Conservation (phyloP, 441 rosid species). For the Adansonia madagascariensis region DNA sequence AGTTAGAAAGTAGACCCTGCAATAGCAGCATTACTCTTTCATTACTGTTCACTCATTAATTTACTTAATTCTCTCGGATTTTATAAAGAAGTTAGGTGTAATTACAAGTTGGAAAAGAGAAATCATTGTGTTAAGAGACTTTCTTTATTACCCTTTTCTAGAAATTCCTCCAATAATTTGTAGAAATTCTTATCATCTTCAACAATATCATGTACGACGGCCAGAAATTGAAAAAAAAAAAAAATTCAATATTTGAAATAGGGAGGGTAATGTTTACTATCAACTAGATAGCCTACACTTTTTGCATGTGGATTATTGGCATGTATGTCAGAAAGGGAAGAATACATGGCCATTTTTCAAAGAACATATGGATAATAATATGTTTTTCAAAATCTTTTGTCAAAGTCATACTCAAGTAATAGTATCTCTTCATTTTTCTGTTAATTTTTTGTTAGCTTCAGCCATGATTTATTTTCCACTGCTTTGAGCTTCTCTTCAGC, state of each 20-base stretch:
- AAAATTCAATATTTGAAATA: neutral
- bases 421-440: neutral
- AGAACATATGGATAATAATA: neutral
- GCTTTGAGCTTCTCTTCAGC: conserved; percentile 6
- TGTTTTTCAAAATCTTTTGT: neutral
- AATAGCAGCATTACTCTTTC: neutral
- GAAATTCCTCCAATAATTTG: neutral
- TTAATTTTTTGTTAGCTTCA: neutral
- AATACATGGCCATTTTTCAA: neutral
- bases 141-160: neutral
- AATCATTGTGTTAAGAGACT: neutral
- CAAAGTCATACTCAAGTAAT: neutral
- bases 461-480: neutral
- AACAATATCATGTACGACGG: neutral
- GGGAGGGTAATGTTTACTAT: neutral
- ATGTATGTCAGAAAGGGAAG: neutral
- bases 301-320: conserved; percentile 7
- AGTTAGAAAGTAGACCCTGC: neutral
- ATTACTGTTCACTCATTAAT: neutral
- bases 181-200: conserved; percentile 8
- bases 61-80: neutral
- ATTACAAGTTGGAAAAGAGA: neutral
- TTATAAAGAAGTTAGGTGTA: neutral
- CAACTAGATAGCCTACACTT: neutral
- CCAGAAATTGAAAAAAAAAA: neutral